These are phyloP conservation scores for Dendrocalamus latiflorus DNA, from an alignment of 202 grass and related monocot genomes.

Conservation along the genomic window DNA sequence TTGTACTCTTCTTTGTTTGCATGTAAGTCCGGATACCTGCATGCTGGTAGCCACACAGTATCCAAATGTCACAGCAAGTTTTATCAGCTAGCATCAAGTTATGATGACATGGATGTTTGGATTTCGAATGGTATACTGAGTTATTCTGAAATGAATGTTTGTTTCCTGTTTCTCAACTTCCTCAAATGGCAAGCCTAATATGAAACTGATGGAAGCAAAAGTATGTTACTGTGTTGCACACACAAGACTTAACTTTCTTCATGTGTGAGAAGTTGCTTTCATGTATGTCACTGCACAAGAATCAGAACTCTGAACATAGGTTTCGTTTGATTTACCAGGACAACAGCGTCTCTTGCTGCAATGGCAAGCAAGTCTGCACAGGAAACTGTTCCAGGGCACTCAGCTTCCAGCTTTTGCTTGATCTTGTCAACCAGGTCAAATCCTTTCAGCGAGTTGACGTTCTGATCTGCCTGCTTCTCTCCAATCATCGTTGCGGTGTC, in stretches of 20 bases:
- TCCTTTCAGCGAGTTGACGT: conserved; percentile 67
- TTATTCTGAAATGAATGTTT: neutral
- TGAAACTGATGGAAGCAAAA: neutral
- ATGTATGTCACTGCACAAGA: neutral
- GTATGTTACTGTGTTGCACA: neutral
- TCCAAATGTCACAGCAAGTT: neutral
- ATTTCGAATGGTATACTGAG: neutral
- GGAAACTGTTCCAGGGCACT: conserved; percentile 67
- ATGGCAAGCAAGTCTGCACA: conserved; percentile 85
- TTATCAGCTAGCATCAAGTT: neutral
- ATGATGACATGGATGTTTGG: neutral
- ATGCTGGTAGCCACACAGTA: neutral
- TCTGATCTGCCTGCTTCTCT: conserved; percentile 82
- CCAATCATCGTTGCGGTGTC: conserved; percentile 56
- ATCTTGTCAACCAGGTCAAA: conserved; percentile 80
- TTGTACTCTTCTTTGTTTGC: neutral
- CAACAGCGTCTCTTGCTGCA: conserved; percentile 62
- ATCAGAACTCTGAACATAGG: neutral
- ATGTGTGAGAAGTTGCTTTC: neutral
- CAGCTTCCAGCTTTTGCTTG: conserved; percentile 78
- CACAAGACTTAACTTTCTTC: neutral
- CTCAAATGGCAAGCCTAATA: neutral
- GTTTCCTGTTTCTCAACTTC: neutral
- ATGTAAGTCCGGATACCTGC: neutral
- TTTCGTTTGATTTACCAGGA: conserved; percentile 43